Base-by-base conservation (phyloP, 2,329 filamentous ascomycete species). In the Neofusicoccum kwambonambiense region DNA sequence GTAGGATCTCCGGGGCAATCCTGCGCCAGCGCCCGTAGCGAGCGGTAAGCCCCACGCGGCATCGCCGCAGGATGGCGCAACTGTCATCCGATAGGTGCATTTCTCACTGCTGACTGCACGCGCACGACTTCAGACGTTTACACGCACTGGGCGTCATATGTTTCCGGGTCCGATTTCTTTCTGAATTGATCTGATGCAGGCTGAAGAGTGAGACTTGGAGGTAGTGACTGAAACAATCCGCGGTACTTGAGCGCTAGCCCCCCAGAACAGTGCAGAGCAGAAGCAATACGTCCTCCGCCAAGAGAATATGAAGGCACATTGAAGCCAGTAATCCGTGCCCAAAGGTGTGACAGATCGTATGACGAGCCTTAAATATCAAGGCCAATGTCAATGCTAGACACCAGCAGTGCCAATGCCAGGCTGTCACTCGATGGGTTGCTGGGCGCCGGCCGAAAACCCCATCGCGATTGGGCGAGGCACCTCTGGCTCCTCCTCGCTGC, bases 311-410 rank as follows among this genome's bases (percentile, higher is more conserved):
- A 13, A 44, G 39, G 17, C 22, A 57, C 22, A 57, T 13, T 8
- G 22, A 34, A 17, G 15, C n/a, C 42, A 37, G 42, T 37, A 27
- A 47, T 35, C 42, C n/a, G n/a, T 13, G 17, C 39, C 15, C 27
- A 37, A 35, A 60, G 22, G 56, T 37, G 27, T 58, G 54, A 58
- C 54, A 45, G 39, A 45, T 58, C 54, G 54, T 44, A 58, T 44
- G 22, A 9, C 12, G 15, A 45, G 27, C 17, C 47, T 22, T 35
- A 4, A 13, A 17, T 4, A 42, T 12, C 52, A 44, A 35, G n/a
- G 17, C 7, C 56, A 17, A 37, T 34, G 12, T 34, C 27, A 34
- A 22, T 27, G 19, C 22, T 27, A n/a, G 45, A 49, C 45, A 9
- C 3, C 9, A 27, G 13, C 19, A 17, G 27, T 22, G 45, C 27